Percentiles rank a stretch among this genome's conserved stretches.
Evolutionary conservation across 306 rosid species (phyloP).

Genomic region (Acacia crassicarpa): DNA sequence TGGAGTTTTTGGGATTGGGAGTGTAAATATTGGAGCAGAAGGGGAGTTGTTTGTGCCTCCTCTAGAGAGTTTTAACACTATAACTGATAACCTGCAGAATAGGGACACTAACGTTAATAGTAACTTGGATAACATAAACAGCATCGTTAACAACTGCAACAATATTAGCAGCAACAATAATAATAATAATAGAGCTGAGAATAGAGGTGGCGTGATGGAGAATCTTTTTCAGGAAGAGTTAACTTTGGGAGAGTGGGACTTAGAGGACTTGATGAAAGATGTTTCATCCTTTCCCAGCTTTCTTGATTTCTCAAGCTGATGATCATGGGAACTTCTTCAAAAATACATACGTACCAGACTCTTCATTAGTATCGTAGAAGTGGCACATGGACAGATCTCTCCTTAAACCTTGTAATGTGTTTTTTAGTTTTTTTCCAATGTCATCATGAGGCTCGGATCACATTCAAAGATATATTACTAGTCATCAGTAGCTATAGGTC

Average conservation of each 20-base stretch:
- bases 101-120: slow-evolving; percentile 7
- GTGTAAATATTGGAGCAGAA: slow-evolving; percentile 40
- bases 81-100: slow-evolving; percentile 26
- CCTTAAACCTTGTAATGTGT: slow-evolving; percentile 17
- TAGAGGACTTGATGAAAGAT: slow-evolving; percentile 88
- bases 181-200: slow-evolving; percentile 31
- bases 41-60: slow-evolving; percentile 67
- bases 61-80: slow-evolving; percentile 55
- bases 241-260: slow-evolving; percentile 80
- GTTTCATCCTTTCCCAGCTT: slow-evolving; percentile 62
- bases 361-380: neutral
- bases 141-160: slow-evolving; percentile 26
- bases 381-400: neutral
- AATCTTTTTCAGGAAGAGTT: slow-evolving; percentile 57
- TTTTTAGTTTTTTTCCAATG: neutral
- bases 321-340: neutral
- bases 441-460: neutral
- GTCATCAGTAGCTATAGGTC: slow-evolving; percentile 18
- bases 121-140: slow-evolving; percentile 38
- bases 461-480: slow-evolving; percentile 3
- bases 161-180: slow-evolving; percentile 34
- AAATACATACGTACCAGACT: neutral
- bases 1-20: slow-evolving; percentile 41
- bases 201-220: slow-evolving; percentile 47
- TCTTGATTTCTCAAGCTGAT: slow-evolving; percentile 61